Base-by-base conservation (phyloP, 768 basidiomycete genomes). In the Leccinum fibrillosum region DNA sequence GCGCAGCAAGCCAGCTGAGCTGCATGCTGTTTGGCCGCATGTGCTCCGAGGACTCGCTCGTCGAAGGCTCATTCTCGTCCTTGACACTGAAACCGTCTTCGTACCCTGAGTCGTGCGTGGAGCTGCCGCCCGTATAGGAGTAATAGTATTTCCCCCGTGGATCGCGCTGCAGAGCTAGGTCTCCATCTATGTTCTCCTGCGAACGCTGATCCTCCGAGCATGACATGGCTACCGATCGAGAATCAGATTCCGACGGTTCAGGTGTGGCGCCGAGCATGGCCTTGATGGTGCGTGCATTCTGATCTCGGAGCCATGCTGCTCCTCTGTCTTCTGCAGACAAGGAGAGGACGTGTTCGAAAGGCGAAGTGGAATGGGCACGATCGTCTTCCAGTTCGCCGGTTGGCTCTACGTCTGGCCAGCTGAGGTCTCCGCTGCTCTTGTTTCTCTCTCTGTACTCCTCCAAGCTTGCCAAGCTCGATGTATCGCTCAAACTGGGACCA, bases 401-500 rank as follows among this genome's bases (percentile, higher is more conserved):
- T 6, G 76, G 66, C 1, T 77, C 76, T 11, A 77, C 78, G 48
- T 87, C 77, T 1, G 84, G 82, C 71, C 71, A 72, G 37, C 60
- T 69, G 49, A 72, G 62, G 10, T 72, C 71, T 34, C 76, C 74
- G 53, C 23, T 23, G 23, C 23, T 23, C 23, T 23, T 79, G 63
- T 86, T 88, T 47, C 80, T 76, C 49, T 77, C 76, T 61, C 74
- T 76, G 74, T 85, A 86, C 62, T 92, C 89, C 45, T 95, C 90
- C 67, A 88, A 66, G 69, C 91, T 92, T 21, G 82, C 83, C 17
- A 95, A 74, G 9, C 92, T 94, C 10, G 85, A 86, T 2, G 93
- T 91, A 63, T 97, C 95, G 9, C 92, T 94, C 57, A 97, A 78
- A 73, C 89, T 91, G 13, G 89, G 92, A 0, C 92, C 92, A 70